A percentile compares a stretch with the other conserved stretches of the same genome.
These are phyloP conservation scores for Millerago galiae DNA, from an alignment of 805 yeast genomes.

Conservation along the genomic window DNA sequence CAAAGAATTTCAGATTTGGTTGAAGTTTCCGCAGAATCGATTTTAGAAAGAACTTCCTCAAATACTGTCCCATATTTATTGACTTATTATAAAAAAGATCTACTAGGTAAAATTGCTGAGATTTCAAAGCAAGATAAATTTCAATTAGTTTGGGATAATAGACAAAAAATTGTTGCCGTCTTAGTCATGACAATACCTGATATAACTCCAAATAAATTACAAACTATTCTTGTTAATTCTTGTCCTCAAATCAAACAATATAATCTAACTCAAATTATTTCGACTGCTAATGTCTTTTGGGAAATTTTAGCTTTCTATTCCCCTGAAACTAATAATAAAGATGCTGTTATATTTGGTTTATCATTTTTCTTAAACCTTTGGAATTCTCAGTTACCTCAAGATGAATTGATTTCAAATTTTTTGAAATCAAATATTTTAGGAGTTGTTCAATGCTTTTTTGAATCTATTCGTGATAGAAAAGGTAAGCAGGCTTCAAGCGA, in stretches of 20 bases:
- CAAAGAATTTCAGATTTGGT: slow-evolving; percentile 57
- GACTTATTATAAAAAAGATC: slow-evolving; percentile 56
- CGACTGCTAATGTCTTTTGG: slow-evolving; percentile 28
- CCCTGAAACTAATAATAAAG: slow-evolving; percentile 26
- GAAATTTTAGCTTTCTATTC: slow-evolving; percentile 39
- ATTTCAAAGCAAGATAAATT: slow-evolving; percentile 39
- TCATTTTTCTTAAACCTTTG: slow-evolving; percentile 29
- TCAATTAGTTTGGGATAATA: slow-evolving; percentile 41
- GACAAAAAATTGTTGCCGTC: slow-evolving; percentile 51
- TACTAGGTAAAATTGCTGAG: slow-evolving; percentile 54
- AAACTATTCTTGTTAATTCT: slow-evolving; percentile 45
- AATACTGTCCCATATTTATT: slow-evolving; percentile 74
- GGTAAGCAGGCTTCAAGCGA: slow-evolving; percentile 70
- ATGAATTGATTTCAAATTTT: slow-evolving; percentile 30
- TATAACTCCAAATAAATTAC: slow-evolving; percentile 44
- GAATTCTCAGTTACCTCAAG: slow-evolving; percentile 16
- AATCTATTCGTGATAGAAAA: slow-evolving; percentile 64
- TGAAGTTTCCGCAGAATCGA: slow-evolving; percentile 53
- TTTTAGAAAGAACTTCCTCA: slow-evolving; percentile 61
- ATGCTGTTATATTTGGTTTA: slow-evolving; percentile 32
- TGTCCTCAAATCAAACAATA: slow-evolving; percentile 39
- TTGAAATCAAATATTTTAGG: slow-evolving; percentile 62
- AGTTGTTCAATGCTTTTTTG: slow-evolving; percentile 72
- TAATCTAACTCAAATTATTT: slow-evolving; percentile 23
- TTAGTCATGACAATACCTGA: slow-evolving; percentile 44